Evolutionary conservation across 108 stramenopile species (phyloP), one percentile per base, ranked within the genome.

Genomic region (Mediolabrus comicus): DNA sequence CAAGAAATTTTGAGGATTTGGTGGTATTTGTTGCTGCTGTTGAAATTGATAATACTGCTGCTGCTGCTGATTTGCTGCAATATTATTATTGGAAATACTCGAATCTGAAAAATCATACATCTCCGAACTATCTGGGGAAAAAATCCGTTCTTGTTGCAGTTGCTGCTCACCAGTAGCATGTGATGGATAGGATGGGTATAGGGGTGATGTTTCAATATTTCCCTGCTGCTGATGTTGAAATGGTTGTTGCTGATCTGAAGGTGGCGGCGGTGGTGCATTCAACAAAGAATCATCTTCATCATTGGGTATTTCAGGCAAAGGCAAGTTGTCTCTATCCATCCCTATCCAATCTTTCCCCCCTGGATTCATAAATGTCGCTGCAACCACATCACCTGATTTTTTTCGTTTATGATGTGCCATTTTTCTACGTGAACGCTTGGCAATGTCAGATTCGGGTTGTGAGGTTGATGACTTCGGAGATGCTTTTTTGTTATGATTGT

Each of bases 331-430:
- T 14, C 62, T 7, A 24, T 83, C 60, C 85, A 86, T 85, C 13
- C 85, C 86, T 43, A 69, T 76, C 89, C 86, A 90, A 63, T 86
- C 87, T 14, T 39, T 51, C 36, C 77, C 39, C 30, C 84, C 75
- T 19, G 67, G 62, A 24, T 43, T 84, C 30, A 82, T 65, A 9
- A 85, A 36, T 14, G 67, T 71, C 8, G 85, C 85, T 0, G 86
- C 89, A 14, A 71, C 80, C 34, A 57, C 73, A 71, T 90, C 89
- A 59, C 86, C 89, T 27, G 83, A 84, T 38, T 83, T 62, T 66
- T 59, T 69, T 49, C 90, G 53, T 12, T 70, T 66, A 59, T 88
- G 74, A 13, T 35, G 64, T 22, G 64, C 31, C 4, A 29, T 30
- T 35, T 36, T 49, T 35, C 29, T 52, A 31, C 26, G 49, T 1